A percentile compares a stretch with the other conserved stretches of the same genome.
These are phyloP conservation scores for Cyclanthera cordifolia DNA, from an alignment of 306 rosid species.

Conservation along the genomic window DNA sequence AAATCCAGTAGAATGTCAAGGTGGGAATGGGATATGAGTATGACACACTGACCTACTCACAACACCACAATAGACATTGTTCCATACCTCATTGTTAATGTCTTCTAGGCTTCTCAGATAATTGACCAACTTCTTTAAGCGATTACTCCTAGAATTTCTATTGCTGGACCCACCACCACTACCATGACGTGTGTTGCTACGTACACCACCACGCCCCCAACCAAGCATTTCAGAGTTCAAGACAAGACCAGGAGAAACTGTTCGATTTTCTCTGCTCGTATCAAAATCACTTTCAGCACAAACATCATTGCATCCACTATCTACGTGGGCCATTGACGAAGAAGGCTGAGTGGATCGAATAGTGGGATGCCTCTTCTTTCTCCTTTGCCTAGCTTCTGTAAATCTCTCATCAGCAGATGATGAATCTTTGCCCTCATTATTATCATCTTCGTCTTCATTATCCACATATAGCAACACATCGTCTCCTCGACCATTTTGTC, in stretches of 20 bases:
- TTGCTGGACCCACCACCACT: constrained; percentile 46
- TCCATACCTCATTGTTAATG: constrained; percentile 52
- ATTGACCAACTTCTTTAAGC: constrained; percentile 64
- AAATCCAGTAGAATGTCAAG: not conserved
- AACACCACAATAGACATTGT: not conserved
- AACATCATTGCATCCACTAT: constrained; percentile 50
- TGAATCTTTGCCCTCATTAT: constrained; percentile 45
- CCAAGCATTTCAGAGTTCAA: constrained; percentile 64
- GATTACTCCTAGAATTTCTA: constrained; percentile 54
- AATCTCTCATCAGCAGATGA: constrained; percentile 62
- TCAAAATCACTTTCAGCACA: constrained; percentile 55
- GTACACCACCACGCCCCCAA: constrained; percentile 90
- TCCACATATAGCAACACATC: constrained; percentile 66
- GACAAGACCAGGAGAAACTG: constrained; percentile 52
- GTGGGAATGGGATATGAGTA: not conserved
- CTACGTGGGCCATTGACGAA: constrained; percentile 53
- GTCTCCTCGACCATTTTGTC: constrained; percentile 38
- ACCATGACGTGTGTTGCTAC: constrained; percentile 81
- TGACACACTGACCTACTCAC: not conserved
- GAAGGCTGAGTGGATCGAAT: constrained; percentile 64
- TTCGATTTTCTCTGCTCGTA: constrained; percentile 44
- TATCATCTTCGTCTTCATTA: constrained; percentile 59
- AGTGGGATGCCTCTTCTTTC: constrained; percentile 50
- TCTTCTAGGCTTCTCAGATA: constrained; percentile 59
- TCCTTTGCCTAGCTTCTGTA: constrained; percentile 43